Evolutionary conservation across 352 stramenopile species (phyloP).

Genomic region (Globisporangium spinosum): DNA sequence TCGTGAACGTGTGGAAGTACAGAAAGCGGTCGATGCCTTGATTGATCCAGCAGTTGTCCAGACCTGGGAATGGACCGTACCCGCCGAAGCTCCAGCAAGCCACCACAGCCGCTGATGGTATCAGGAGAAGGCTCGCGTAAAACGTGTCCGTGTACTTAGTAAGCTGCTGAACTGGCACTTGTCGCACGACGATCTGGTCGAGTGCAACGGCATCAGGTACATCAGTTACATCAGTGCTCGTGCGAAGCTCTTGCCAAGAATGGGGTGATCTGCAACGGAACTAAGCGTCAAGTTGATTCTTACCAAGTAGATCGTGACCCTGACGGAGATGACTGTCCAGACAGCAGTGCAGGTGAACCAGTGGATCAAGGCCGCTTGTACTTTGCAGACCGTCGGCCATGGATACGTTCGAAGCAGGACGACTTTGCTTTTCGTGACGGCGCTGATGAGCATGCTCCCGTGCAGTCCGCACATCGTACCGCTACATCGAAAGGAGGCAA

Average conservation of each 20-base stretch:
- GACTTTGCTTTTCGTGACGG: conserved; percentile 24
- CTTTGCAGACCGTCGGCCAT: conserved; percentile 25
- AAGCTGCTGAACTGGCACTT: conserved; percentile 23
- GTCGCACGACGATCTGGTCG: conserved; percentile 24
- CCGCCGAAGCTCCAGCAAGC: conserved; percentile 26
- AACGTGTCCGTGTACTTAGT: conserved; percentile 18
- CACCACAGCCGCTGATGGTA: conserved; percentile 20
- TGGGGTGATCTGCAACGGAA: background rate
- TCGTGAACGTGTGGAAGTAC: conserved; percentile 34
- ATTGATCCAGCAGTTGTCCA: conserved; percentile 39
- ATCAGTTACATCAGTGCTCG: background rate
- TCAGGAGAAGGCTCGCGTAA: conserved; percentile 22
- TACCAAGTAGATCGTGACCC: conserved; percentile 21
- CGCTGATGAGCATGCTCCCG: conserved; percentile 30
- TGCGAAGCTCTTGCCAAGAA: background rate
- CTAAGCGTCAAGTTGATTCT: background rate
- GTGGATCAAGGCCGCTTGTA: conserved; percentile 29
- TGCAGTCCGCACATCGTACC: conserved; percentile 27
- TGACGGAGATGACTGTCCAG: conserved; percentile 27
- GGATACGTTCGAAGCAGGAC: conserved; percentile 20
- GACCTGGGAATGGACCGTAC: conserved; percentile 28
- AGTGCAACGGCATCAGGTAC: background rate
- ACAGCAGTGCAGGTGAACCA: conserved; percentile 32
- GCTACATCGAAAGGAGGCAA: conserved; percentile 5
- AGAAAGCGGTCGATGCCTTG: conserved; percentile 25